Percentiles rank a stretch among this genome's conserved stretches.
Evolutionary conservation across 768 basidiomycete genomes (phyloP).

Genomic region (Rhizopogon vulgaris): DNA sequence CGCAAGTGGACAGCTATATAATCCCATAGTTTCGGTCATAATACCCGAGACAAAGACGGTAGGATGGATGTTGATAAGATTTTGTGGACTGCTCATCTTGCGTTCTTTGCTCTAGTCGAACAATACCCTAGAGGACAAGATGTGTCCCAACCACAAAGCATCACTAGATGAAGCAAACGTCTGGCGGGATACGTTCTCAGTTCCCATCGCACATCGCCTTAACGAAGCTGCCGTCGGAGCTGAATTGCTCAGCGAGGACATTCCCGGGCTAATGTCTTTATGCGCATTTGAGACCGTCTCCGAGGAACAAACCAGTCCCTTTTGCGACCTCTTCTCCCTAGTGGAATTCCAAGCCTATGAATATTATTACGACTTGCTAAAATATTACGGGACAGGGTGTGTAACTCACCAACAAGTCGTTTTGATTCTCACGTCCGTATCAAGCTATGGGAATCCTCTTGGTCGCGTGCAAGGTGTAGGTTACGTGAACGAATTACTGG

Average conservation of each 20-base stretch:
- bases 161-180: constrained; percentile 35
- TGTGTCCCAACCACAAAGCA: constrained; percentile 54
- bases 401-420: constrained; percentile 10
- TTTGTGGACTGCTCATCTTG: background rate
- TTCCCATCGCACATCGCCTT: constrained; percentile 51
- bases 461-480: constrained; percentile 82
- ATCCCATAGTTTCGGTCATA: constrained; percentile 49
- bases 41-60: constrained; percentile 42
- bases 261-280: constrained; percentile 57
- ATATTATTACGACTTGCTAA: constrained; percentile 66
- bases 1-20: constrained; percentile 41
- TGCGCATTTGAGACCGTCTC: constrained; percentile 78
- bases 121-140: constrained; percentile 59
- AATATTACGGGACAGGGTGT: constrained; percentile 75
- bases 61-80: constrained; percentile 11
- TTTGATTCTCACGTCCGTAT: background rate
- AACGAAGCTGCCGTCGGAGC: constrained; percentile 60
- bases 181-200: constrained; percentile 56
- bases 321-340: constrained; percentile 64
- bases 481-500: constrained; percentile 84
- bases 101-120: constrained; percentile 35
- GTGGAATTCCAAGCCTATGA: constrained; percentile 64
- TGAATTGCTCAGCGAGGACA: constrained; percentile 47
- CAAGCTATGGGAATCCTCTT: constrained; percentile 59
- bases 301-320: constrained; percentile 46